A percentile compares a stretch with the other conserved stretches of the same genome.
phyloP scores from a whole-genome alignment of 169 alveolate genomes.

The Plasmodium vivax region DNA sequence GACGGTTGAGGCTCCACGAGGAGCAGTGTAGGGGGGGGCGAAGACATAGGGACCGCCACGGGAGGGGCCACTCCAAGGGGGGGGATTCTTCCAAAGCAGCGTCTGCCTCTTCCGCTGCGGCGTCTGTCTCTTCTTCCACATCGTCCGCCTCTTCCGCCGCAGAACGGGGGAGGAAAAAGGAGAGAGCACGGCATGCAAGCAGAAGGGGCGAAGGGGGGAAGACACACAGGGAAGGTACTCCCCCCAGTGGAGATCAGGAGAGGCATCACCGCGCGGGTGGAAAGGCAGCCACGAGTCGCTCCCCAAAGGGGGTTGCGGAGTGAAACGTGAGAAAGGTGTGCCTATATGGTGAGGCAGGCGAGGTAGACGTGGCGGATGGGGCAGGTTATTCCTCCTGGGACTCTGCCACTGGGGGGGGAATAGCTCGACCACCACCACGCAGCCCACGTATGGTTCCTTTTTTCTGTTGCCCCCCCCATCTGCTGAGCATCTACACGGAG shows the following conservation, averaged over 20 bases:
- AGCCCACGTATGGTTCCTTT: background rate
- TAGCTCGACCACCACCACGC: background rate
- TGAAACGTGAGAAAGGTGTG: background rate
- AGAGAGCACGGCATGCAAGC: background rate
- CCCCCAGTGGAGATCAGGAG: background rate
- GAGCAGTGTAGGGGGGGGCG: background rate
- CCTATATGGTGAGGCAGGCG: background rate
- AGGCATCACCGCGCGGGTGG: background rate
- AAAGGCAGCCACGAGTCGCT: background rate
- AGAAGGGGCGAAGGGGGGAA: background rate
- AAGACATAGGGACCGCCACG: background rate
- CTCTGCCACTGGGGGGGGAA: background rate
- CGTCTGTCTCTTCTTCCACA: background rate
- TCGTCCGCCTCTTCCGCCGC: background rate
- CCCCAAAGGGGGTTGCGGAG: background rate
- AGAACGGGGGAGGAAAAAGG: background rate
- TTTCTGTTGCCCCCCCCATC: background rate
- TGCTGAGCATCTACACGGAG: background rate
- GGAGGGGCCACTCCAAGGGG: background rate
- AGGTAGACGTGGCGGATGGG: background rate
- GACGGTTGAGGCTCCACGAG: constrained; percentile 12
- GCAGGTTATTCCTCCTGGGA: background rate
- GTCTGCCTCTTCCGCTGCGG: background rate
- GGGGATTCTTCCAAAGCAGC: background rate
- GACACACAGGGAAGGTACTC: background rate